Conservation (phyloP, 148 eudicot species). For the Vaccinium macrocarpon region DNA sequence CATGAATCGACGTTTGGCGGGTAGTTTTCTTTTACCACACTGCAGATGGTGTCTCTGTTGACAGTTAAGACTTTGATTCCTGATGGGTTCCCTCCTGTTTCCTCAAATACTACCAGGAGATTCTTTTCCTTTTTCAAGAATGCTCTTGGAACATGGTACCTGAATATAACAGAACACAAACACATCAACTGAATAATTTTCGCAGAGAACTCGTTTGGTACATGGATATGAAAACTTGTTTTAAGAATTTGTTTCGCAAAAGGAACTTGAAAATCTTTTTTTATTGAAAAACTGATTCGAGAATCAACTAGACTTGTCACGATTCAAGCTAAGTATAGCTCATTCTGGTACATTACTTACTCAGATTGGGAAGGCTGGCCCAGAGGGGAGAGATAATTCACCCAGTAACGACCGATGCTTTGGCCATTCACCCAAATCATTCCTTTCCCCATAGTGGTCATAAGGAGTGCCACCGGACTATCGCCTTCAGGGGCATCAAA, state of each 20-base stretch:
- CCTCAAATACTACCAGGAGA: slow-evolving; percentile 75
- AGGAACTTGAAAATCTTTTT: neutral
- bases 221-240: neutral
- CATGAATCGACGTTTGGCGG: slow-evolving; percentile 52
- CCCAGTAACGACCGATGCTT: slow-evolving; percentile 85
- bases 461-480: slow-evolving; percentile 55
- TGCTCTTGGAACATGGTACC: slow-evolving; percentile 86
- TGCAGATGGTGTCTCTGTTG: slow-evolving; percentile 65
- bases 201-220: neutral
- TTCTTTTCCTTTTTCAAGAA: slow-evolving; percentile 63
- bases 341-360: slow-evolving; percentile 36
- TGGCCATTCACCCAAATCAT: slow-evolving; percentile 73
- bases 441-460: slow-evolving; percentile 73
- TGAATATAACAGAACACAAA: slow-evolving; percentile 10
- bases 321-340: neutral
- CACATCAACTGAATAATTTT: neutral
- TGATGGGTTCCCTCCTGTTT: slow-evolving; percentile 53
- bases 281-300: neutral
- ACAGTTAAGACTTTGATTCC: slow-evolving; percentile 47
- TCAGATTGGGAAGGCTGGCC: slow-evolving; percentile 66
- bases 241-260: neutral
- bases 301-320: neutral
- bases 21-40: slow-evolving; percentile 41
- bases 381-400: slow-evolving; percentile 49
- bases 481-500: slow-evolving; percentile 80